Evolutionary conservation across 225 moss, liverwort and hornwort genomes (phyloP).

Genomic region (Anthoceros angustus): DNA sequence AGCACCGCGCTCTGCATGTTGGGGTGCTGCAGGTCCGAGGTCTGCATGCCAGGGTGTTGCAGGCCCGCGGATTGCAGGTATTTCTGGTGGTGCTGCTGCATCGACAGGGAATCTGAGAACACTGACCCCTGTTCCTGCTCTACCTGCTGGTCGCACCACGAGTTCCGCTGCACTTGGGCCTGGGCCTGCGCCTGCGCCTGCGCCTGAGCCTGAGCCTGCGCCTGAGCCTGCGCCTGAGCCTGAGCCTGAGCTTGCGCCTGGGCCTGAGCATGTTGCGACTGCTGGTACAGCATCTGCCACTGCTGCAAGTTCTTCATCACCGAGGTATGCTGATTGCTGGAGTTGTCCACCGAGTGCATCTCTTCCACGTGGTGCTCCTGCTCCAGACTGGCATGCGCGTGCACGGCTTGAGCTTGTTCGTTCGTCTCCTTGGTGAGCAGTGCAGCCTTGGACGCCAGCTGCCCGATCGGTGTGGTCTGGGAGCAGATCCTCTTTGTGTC

Average conservation of each 20-base stretch:
- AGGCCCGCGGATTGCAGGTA: conserved; percentile 17
- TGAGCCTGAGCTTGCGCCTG: conserved; percentile 23
- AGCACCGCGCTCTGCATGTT: conserved; percentile 43
- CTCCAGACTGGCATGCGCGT: conserved; percentile 29
- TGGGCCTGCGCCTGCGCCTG: background rate
- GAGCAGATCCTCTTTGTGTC: conserved; percentile 74
- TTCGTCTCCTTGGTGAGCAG: conserved; percentile 46
- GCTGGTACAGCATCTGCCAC: conserved; percentile 93
- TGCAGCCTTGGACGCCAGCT: conserved; percentile 25
- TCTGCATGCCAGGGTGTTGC: conserved; percentile 6
- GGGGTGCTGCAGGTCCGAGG: conserved; percentile 20
- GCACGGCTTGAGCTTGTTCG: conserved; percentile 41
- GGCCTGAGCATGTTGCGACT: conserved; percentile 36
- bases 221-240: conserved; percentile 14
- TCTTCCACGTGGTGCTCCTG: conserved; percentile 47
- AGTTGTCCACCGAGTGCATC: conserved; percentile 54
- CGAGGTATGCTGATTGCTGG: conserved; percentile 48
- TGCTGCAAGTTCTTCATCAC: conserved; percentile 68
- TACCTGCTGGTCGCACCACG: too few species aligned
- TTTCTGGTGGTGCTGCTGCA: conserved; percentile 38
- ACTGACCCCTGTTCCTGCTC: too few species aligned
- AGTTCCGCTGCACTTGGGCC: background rate
- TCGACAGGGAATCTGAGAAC: conserved; percentile 5
- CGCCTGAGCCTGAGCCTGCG: background rate
- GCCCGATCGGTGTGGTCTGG: conserved; percentile 17